phyloP scores from a whole-genome alignment of 352 stramenopile species.

The Globisporangium cylindrosporum region DNA sequence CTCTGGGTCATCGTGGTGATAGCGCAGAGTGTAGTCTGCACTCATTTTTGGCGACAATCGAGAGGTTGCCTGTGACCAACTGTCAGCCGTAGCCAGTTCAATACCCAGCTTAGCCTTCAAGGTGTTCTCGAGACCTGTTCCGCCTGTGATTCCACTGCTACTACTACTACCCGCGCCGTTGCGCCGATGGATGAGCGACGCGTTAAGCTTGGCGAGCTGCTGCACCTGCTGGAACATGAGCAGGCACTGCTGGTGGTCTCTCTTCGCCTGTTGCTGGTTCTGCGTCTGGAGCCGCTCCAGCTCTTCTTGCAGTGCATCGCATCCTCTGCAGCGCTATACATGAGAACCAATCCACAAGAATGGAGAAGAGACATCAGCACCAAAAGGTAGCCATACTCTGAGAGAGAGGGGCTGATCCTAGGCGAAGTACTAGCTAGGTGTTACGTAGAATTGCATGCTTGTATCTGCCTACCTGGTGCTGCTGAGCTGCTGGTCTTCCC shows the following conservation, averaged over 20 bases:
- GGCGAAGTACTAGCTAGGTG: not conserved
- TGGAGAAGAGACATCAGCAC: not conserved
- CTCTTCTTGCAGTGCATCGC: constrained; percentile 17
- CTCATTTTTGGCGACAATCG: not conserved
- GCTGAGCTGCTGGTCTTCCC: not conserved
- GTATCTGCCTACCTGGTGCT: not conserved
- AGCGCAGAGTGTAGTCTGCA: not conserved
- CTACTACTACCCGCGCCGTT: not conserved
- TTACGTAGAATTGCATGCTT: no score
- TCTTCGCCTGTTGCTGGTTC: constrained; percentile 23
- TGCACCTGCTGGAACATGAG: constrained; percentile 50
- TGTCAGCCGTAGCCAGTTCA: not conserved
- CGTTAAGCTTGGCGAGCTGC: constrained; percentile 36
- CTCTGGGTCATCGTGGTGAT: constrained; percentile 9
- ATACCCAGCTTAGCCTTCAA: not conserved
- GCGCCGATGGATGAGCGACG: constrained; percentile 12
- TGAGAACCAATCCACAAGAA: not conserved
- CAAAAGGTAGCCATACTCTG: no score
- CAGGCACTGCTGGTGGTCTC: constrained; percentile 35
- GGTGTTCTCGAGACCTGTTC: not conserved
- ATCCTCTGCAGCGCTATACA: constrained; percentile 18
- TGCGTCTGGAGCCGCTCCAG: constrained; percentile 15
- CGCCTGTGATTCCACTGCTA: not conserved
- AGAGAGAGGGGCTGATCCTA: not conserved
- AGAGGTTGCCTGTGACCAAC: no score